Evolutionary conservation across 192 early-diverging fungal genomes (phyloP).

Genomic region (Backusella australiensis): DNA sequence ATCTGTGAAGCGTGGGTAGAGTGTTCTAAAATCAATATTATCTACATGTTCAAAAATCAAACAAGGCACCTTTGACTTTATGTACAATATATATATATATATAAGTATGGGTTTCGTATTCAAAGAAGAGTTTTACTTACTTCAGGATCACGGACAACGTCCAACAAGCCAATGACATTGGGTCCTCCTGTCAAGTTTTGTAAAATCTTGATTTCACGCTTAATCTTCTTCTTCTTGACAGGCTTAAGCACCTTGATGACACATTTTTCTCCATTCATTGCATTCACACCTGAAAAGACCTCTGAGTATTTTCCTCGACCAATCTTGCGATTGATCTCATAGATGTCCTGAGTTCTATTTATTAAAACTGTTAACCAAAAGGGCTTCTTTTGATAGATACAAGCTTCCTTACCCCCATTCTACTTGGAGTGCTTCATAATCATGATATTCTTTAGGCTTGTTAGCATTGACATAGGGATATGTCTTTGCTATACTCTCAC

Average conservation of each 20-base stretch:
- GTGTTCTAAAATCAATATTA: slow-evolving; percentile 95
- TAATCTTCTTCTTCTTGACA: slow-evolving; percentile 99
- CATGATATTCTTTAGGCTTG: slow-evolving; percentile 87
- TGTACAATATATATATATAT: neutral
- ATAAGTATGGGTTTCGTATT: neutral
- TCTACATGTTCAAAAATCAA: slow-evolving; percentile 96
- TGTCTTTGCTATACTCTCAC: slow-evolving; percentile 67
- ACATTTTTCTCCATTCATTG: slow-evolving; percentile 79
- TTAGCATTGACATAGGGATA: slow-evolving; percentile 87
- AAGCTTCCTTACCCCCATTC: slow-evolving; percentile 76
- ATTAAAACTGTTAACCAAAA: neutral
- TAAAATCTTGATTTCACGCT: slow-evolving; percentile 98
- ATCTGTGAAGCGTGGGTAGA: slow-evolving; percentile 95
- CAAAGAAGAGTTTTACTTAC: slow-evolving; percentile 29
- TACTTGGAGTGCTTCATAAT: slow-evolving; percentile 92
- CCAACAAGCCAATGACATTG: slow-evolving; percentile 89
- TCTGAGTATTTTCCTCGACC: slow-evolving; percentile 99
- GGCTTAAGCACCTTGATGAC: slow-evolving; percentile 99
- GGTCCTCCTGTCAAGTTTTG: slow-evolving; percentile 95
- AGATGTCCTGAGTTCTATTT: slow-evolving; percentile 83
- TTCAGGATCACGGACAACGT: slow-evolving; percentile 94
- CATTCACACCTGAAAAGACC: slow-evolving; percentile 96
- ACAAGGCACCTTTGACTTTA: slow-evolving; percentile 90
- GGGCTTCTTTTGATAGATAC: neutral
- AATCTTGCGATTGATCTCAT: slow-evolving; percentile 96